A percentile compares a stretch with the other conserved stretches of the same genome.
These are phyloP conservation scores for Oryza meridionalis DNA, from an alignment of 176 grass and related monocot genomes.

Conservation along the genomic window DNA sequence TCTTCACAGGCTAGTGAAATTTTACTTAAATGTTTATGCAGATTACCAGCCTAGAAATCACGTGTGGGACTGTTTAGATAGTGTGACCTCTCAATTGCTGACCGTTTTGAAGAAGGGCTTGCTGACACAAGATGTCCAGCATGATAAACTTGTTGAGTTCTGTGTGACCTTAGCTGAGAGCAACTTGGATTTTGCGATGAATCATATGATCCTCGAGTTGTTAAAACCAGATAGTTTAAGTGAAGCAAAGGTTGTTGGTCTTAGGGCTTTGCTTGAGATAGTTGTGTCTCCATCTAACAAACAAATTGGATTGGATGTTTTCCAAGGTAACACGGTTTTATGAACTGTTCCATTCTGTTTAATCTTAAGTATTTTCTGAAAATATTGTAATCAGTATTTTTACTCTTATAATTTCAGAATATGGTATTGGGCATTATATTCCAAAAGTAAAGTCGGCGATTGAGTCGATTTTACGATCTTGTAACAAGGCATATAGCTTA, in stretches of 20 bases:
- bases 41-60: conserved; percentile 75
- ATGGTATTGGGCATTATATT: conserved; percentile 77
- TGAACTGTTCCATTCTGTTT: conserved; percentile 32
- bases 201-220: conserved; percentile 97
- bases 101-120: conserved; percentile 88
- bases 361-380: conserved; percentile 23
- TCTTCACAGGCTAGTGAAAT: conserved; percentile 93
- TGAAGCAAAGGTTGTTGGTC: conserved; percentile 98
- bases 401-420: conserved; percentile 50
- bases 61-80: conserved; percentile 96
- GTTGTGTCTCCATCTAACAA: conserved; percentile 90
- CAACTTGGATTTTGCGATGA: conserved; percentile 96
- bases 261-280: conserved; percentile 87
- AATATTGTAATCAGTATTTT: conserved; percentile 13
- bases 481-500: conserved; percentile 89
- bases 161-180: conserved; percentile 90
- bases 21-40: conserved; percentile 97
- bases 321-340: conserved; percentile 55
- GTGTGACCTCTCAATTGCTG: conserved; percentile 92
- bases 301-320: conserved; percentile 81
- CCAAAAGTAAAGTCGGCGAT: conserved; percentile 95
- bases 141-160: conserved; percentile 98
- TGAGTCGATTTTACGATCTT: conserved; percentile 86
- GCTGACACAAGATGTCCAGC: conserved; percentile 92
- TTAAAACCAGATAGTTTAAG: conserved; percentile 86